These are phyloP conservation scores for Cutaneotrichosporon sp. DNA, from an alignment of 1,284 basidiomycete species.

Conservation along the genomic window DNA sequence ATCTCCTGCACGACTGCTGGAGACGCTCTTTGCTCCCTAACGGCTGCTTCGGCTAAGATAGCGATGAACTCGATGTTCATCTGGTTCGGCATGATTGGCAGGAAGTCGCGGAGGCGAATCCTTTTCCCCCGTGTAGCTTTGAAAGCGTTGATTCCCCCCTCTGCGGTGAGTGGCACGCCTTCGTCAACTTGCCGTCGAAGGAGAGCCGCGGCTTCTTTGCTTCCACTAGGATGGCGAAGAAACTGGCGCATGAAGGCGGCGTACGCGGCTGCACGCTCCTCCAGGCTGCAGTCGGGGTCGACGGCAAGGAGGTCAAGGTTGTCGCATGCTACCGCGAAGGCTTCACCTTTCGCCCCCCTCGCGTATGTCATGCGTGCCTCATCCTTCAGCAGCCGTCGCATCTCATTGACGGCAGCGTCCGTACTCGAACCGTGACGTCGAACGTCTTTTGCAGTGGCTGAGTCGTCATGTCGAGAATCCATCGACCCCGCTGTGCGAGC, in stretches of 20 bases:
- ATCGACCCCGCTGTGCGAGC: too few species aligned
- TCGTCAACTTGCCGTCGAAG: slow-evolving; percentile 14
- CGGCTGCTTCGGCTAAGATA: neutral
- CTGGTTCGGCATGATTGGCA: neutral
- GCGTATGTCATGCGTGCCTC: too few species aligned
- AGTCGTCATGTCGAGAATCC: too few species aligned
- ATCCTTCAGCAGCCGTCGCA: too few species aligned
- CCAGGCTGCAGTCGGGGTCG: too few species aligned
- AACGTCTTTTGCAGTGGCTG: too few species aligned
- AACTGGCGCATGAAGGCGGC: slow-evolving; percentile 13
- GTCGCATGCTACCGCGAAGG: too few species aligned
- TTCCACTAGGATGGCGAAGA: slow-evolving; percentile 13
- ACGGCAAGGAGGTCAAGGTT: too few species aligned
- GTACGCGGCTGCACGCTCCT: slow-evolving; percentile 3
- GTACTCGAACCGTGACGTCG: neutral
- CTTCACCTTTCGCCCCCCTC: too few species aligned
- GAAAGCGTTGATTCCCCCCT: neutral
- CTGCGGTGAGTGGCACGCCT: slow-evolving; percentile 8
- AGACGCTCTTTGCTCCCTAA: neutral
- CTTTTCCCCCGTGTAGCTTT: neutral
- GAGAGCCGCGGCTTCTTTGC: slow-evolving; percentile 8
- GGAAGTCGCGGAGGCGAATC: neutral
- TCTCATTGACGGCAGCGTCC: too few species aligned
- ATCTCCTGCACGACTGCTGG: neutral
- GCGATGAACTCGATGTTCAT: neutral